Conservation (phyloP, 164 flowering plant species). For the Santalum album region DNA sequence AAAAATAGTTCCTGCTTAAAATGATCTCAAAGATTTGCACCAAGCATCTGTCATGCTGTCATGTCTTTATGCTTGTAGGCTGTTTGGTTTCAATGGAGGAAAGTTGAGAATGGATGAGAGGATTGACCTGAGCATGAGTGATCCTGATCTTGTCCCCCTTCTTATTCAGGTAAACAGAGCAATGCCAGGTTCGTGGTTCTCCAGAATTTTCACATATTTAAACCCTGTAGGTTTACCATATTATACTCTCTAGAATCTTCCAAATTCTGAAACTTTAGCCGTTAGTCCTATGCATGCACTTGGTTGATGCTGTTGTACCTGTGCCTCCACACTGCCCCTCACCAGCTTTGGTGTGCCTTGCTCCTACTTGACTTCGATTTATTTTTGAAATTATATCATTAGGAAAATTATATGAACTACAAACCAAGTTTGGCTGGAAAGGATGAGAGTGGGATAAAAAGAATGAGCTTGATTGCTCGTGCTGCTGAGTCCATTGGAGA, state of each 20-base stretch:
- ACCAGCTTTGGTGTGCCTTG: no score
- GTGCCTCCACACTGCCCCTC: no score
- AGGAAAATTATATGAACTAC: conserved; percentile 94
- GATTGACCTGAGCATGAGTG: conserved; percentile 90
- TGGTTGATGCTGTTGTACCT: no score
- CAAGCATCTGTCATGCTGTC: no score
- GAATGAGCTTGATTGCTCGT: conserved; percentile 76
- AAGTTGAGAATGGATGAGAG: conserved; percentile 93
- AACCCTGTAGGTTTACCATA: neutral
- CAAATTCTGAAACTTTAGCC: neutral
- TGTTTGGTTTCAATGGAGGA: conserved; percentile 75
- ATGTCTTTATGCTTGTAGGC: conserved; percentile 39
- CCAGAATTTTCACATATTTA: neutral
- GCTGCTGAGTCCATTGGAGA: conserved; percentile 94
- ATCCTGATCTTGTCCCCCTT: conserved; percentile 91
- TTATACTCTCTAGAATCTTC: neutral
- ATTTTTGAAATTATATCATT: conserved; percentile 11
- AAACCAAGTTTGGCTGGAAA: conserved; percentile 65
- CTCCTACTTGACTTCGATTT: no score
- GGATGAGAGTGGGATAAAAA: conserved; percentile 71
- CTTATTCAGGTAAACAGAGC: conserved; percentile 60
- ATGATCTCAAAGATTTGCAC: no score
- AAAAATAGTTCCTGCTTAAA: no score
- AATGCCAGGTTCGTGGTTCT: neutral
- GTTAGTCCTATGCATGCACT: no score